phyloP scores from a whole-genome alignment of 345 rosid genomes.

The Hibiscus mutabilis region DNA sequence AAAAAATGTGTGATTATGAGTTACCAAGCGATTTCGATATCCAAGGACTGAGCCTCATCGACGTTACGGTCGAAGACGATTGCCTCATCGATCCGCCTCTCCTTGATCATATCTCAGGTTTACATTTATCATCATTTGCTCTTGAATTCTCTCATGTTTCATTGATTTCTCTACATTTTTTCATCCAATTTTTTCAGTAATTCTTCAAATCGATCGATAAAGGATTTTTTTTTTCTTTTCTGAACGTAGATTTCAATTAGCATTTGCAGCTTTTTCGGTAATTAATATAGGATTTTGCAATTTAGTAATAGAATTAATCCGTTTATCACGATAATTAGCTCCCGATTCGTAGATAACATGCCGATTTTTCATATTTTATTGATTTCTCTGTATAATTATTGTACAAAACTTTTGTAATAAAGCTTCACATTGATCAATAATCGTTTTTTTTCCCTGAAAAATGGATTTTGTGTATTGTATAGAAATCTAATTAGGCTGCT shows the following conservation, averaged over 20 bases:
- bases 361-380: background rate
- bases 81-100: conserved; percentile 53
- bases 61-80: conserved; percentile 79
- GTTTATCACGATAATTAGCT: background rate
- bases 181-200: background rate
- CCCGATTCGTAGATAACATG: background rate
- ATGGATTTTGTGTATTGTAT: conserved; percentile 8
- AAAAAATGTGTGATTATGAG: conserved; percentile 48
- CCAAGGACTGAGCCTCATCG: conserved; percentile 59
- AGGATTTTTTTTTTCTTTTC: background rate
- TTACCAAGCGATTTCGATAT: conserved; percentile 29
- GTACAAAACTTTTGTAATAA: background rate
- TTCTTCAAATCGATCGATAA: background rate
- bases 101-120: conserved; percentile 35
- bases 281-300: background rate
- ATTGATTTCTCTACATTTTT: background rate
- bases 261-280: background rate
- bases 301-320: background rate
- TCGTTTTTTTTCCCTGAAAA: background rate
- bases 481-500: conserved; percentile 17
- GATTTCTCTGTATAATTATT: background rate
- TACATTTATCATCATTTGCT: background rate
- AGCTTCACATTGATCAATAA: background rate
- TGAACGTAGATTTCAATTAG: background rate
- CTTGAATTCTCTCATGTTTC: background rate